Base-by-base conservation (phyloP, 2,329 filamentous ascomycete genomes). In the Arthrobotrys pseudoclavata region DNA sequence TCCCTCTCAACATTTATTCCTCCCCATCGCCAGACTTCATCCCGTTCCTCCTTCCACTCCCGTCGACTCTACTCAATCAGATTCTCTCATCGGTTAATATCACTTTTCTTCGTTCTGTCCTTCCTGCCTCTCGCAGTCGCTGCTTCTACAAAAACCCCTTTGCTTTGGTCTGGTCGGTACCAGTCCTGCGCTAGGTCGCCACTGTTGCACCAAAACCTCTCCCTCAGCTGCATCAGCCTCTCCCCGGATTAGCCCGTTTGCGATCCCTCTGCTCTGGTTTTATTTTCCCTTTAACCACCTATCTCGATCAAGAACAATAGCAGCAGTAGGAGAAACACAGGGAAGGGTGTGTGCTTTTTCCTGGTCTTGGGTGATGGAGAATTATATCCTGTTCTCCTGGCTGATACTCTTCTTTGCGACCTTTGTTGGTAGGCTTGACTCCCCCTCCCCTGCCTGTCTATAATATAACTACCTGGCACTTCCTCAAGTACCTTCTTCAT, bases 351-450 rank as follows among this genome's bases (percentile, higher is more conserved):
- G 55, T 60, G 55, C 55, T 60, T 60, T 60, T 60, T 53, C 31
- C 55, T 40, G 15, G 7, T 20, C 18, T 71, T 24, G 22, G 55
- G 60, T 72, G 57, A 77, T 77, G 74, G 74, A 77, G 74, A 77
- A 77, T 63, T 77, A 77, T 48, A 70, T 77, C 50, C 67, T 77
- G 20, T 77, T 71, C 74, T 77, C 74, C 62, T 77, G 74, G 74
- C 53, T 77, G 61, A 77, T 77, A 55, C 53, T 77, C 42, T 77
- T 77, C 61, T 77, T 77, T 61, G 74, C 67, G 48, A 71, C 57
- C 37, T 77, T 77, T 77, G 74, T 77, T 69, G 74, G 74, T 77
- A 67, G 13, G 74, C 61, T 42, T 60, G 24, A 50, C 22, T 15
- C 47, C 12, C 47, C 22, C 47, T 24, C 62, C 26, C 62, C 47